phyloP scores from a whole-genome alignment of 225 moss, liverwort and hornwort genomes.

The Takakia lepidozioides region DNA sequence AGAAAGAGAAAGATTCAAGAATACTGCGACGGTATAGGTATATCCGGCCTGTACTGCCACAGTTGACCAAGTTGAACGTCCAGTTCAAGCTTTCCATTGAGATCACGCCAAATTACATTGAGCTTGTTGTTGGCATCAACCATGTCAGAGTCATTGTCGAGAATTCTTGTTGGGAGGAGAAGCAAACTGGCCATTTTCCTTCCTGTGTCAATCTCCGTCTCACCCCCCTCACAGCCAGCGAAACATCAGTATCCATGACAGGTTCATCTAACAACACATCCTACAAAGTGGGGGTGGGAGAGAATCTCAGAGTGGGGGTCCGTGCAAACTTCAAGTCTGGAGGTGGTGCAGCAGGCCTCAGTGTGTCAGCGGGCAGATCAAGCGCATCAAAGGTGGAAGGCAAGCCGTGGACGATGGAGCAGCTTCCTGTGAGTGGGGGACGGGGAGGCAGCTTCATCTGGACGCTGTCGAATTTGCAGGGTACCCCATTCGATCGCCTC shows the following conservation, averaged over 20 bases:
- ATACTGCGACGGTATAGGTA: conserved; percentile 32
- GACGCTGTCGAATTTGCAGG: conserved; percentile 33
- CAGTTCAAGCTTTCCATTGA: conserved; percentile 48
- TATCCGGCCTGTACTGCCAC: conserved; percentile 36
- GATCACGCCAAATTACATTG: conserved; percentile 23
- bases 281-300: conserved; percentile 37
- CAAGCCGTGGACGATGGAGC: conserved; percentile 49
- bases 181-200: conserved; percentile 33
- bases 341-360: conserved; percentile 24
- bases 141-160: conserved; percentile 38
- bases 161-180: conserved; percentile 37
- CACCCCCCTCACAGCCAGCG: conserved; percentile 14
- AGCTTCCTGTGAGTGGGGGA: conserved; percentile 36
- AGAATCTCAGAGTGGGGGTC: conserved; percentile 30
- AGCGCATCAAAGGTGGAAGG: conserved; percentile 22
- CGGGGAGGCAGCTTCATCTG: conserved; percentile 48
- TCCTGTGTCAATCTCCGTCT: conserved; percentile 24
- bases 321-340: conserved; percentile 13
- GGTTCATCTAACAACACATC: conserved; percentile 23
- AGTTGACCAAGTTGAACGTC: conserved; percentile 43
- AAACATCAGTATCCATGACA: conserved; percentile 31
- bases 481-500: conserved; percentile 30
- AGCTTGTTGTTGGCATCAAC: conserved; percentile 28
- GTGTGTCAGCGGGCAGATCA: conserved; percentile 13
- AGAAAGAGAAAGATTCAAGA: conserved; percentile 8